Evolutionary conservation across 2,329 filamentous ascomycete species (phyloP).

Genomic region (Pestalotiopsis sp.): DNA sequence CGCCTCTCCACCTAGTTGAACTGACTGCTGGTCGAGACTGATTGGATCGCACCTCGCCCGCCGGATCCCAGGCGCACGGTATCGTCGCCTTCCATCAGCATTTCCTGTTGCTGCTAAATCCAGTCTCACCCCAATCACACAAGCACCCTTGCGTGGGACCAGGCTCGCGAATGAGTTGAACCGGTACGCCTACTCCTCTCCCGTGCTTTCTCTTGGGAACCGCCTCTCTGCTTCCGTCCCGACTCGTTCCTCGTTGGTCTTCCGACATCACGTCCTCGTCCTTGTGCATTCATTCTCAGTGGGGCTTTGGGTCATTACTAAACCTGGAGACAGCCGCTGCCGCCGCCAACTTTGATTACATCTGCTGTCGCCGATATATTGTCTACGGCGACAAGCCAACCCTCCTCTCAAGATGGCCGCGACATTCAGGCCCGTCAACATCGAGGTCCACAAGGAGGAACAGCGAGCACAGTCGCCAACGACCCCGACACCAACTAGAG

Average conservation of each 20-base stretch:
- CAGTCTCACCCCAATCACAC: not conserved
- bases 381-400: not conserved
- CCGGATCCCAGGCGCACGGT: conserved; percentile 8
- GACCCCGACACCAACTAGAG: conserved; percentile 64
- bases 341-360: not conserved
- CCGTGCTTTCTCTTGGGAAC: conserved; percentile 13
- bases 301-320: conserved; percentile 2
- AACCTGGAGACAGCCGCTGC: not conserved
- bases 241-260: conserved; percentile 18
- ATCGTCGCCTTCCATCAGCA: conserved; percentile 11
- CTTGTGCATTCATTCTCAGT: not conserved
- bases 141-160: conserved; percentile 17
- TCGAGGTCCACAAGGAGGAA: conserved; percentile 31
- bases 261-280: conserved; percentile 17
- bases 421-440: conserved; percentile 51
- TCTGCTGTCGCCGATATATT: not conserved
- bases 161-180: conserved; percentile 28
- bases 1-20: not conserved
- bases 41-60: not conserved
- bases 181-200: conserved; percentile 20
- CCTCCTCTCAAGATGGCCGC: conserved; percentile 44
- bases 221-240: conserved; percentile 13
- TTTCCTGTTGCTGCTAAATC: not conserved
- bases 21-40: not conserved
- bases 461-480: conserved; percentile 29